Evolutionary conservation across 352 stramenopile species (phyloP).

Genomic region (Elongisporangium undulatum): DNA sequence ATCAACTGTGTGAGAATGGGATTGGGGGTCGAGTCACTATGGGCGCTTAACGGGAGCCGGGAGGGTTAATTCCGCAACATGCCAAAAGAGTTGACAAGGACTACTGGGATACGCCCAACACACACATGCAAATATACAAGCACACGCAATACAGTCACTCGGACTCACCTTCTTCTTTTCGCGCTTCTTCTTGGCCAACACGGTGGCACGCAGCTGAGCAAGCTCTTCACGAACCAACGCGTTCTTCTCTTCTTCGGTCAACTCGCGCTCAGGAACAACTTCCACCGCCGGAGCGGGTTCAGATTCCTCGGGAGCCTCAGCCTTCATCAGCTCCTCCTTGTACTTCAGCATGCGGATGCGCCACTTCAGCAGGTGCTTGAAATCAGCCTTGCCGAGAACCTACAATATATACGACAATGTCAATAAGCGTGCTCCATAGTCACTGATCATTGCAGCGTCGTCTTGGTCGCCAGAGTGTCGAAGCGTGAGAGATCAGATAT

Average conservation of each 20-base stretch:
- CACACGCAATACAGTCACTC: slow-evolving; percentile 12
- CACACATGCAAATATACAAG: slow-evolving; percentile 17
- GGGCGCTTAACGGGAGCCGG: slow-evolving; percentile 87
- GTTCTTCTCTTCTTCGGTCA: slow-evolving; percentile 83
- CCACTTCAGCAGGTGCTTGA: slow-evolving; percentile 97
- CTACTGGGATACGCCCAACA: slow-evolving; percentile 82
- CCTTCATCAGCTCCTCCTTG: slow-evolving; percentile 79
- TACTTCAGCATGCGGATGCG: slow-evolving; percentile 91
- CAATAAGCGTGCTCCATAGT: neutral
- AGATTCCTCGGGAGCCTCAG: slow-evolving; percentile 34
- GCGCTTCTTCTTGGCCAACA: slow-evolving; percentile 85
- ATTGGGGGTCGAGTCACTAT: slow-evolving; percentile 62
- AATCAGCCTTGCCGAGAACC: slow-evolving; percentile 97
- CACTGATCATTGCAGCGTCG: too few relatives aligned
- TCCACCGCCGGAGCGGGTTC: slow-evolving; percentile 24
- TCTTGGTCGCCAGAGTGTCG: neutral
- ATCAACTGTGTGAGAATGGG: slow-evolving; percentile 34
- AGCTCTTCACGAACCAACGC: slow-evolving; percentile 80
- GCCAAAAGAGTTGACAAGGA: slow-evolving; percentile 80
- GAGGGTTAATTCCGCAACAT: slow-evolving; percentile 89
- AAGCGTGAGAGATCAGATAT: neutral
- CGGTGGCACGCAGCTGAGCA: slow-evolving; percentile 66
- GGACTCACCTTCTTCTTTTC: slow-evolving; percentile 87
- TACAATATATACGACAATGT: slow-evolving; percentile 14
- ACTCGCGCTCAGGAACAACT: slow-evolving; percentile 41